Evolutionary conservation across 495 filamentous ascomycete genomes (phyloP).

Genomic region (Penicillium dipodomyicola): DNA sequence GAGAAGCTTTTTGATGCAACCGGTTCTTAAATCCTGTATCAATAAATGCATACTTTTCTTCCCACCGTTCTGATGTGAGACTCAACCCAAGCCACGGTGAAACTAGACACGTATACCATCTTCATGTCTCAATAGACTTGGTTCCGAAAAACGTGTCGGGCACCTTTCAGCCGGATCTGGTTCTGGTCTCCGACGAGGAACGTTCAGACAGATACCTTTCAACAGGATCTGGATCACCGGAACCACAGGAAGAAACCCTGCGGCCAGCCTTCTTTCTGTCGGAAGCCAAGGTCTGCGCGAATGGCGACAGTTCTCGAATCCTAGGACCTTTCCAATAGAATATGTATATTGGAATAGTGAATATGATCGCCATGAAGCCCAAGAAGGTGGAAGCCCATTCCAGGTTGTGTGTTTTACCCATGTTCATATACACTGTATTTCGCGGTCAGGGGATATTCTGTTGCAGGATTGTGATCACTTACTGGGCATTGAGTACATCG

Average conservation of each 20-base stretch:
- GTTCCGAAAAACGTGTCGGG: neutral
- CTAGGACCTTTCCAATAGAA: constrained; percentile 49
- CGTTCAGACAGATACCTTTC: constrained; percentile 24
- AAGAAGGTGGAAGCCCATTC: constrained; percentile 46
- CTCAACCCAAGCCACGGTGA: neutral
- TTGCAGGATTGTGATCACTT: constrained; percentile 5
- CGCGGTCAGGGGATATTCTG: neutral
- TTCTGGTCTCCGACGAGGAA: neutral
- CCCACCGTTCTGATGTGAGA: neutral
- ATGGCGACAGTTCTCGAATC: constrained; percentile 45
- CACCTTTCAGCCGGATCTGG: neutral
- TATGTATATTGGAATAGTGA: constrained; percentile 49
- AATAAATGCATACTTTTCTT: neutral
- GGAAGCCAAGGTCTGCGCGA: constrained; percentile 35
- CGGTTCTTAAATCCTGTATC: neutral
- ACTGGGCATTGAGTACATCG: constrained; percentile 48
- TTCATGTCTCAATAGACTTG: neutral
- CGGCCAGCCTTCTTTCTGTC: constrained; percentile 30
- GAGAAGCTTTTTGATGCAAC: neutral
- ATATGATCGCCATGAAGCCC: constrained; percentile 42
- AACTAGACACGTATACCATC: neutral
- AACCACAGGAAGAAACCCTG: constrained; percentile 30
- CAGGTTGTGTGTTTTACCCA: constrained; percentile 31
- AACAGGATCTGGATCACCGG: constrained; percentile 32
- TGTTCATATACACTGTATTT: constrained; percentile 32